phyloP scores from a whole-genome alignment of 1,284 basidiomycete species.

The Leccinum pallidistipes region DNA sequence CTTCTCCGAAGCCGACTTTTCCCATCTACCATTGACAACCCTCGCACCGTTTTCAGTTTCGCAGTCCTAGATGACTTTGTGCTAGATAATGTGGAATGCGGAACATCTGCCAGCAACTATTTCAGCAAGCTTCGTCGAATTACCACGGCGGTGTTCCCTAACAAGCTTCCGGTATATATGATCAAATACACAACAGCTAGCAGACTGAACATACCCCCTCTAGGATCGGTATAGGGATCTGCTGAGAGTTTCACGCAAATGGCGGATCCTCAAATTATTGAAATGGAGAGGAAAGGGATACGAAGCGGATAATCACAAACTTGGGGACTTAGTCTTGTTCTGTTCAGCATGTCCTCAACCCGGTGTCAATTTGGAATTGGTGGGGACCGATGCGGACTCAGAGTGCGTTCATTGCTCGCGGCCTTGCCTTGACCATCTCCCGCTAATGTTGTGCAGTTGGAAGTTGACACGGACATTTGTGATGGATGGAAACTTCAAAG shows the following conservation, averaged over 20 bases:
- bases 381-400: not conserved
- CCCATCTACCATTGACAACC: not conserved
- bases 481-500: slow-evolving; percentile 21
- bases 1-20: not conserved
- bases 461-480: not conserved
- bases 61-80: not conserved
- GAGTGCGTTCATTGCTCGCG: not conserved
- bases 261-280: not conserved
- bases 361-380: not conserved
- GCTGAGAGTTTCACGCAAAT: not conserved
- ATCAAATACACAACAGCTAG: not conserved
- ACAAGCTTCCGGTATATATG: not conserved
- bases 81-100: not conserved
- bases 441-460: slow-evolving; percentile 2
- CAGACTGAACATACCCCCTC: too few relatives aligned
- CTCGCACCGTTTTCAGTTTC: not conserved
- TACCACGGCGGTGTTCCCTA: not conserved
- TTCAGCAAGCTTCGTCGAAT: not conserved
- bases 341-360: not conserved
- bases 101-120: not conserved
- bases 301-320: not conserved
- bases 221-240: not conserved
- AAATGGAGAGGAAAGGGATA: not conserved
- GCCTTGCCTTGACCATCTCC: too few relatives aligned
- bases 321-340: not conserved